Conservation (phyloP, 164 flowering plant genomes). For the Platanus orientalis region DNA sequence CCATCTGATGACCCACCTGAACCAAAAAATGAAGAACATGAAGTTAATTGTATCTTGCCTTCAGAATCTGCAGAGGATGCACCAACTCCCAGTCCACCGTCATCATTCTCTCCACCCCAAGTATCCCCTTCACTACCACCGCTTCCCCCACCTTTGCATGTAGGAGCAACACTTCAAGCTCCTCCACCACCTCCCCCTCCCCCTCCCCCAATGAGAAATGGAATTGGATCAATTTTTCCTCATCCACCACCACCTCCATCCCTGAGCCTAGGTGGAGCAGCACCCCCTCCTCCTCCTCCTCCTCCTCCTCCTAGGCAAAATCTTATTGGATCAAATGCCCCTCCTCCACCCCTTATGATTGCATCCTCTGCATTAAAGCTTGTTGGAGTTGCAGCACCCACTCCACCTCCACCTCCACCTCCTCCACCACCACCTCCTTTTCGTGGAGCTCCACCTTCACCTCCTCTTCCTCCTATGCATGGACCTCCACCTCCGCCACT, state of each 20-base stretch:
- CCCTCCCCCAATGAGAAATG: not conserved
- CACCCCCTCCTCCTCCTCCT: no score
- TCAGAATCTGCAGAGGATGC: constrained; percentile 16
- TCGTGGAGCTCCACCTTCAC: no score
- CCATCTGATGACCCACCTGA: constrained; percentile 17
- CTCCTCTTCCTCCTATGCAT: not conserved
- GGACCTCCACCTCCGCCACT: not conserved
- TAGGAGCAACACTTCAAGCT: not conserved
- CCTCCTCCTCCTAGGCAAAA: no score
- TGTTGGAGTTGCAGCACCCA: no score
- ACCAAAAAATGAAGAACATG: not conserved
- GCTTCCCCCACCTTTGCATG: not conserved
- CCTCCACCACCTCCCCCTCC: not conserved
- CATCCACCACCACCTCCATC: no score
- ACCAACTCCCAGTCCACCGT: constrained; percentile 12
- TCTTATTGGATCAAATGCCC: no score
- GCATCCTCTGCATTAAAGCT: no score
- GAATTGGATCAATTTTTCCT: no score
- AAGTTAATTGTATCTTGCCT: constrained; percentile 11
- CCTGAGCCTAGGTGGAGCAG: no score
- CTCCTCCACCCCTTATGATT: no score
- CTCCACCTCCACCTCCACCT: no score
- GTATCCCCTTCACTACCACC: constrained; percentile 29
- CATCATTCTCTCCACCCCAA: constrained; percentile 21
- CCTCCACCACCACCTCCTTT: no score